Base-by-base conservation (phyloP, 768 basidiomycete genomes). In the Mycena vitilis region DNA sequence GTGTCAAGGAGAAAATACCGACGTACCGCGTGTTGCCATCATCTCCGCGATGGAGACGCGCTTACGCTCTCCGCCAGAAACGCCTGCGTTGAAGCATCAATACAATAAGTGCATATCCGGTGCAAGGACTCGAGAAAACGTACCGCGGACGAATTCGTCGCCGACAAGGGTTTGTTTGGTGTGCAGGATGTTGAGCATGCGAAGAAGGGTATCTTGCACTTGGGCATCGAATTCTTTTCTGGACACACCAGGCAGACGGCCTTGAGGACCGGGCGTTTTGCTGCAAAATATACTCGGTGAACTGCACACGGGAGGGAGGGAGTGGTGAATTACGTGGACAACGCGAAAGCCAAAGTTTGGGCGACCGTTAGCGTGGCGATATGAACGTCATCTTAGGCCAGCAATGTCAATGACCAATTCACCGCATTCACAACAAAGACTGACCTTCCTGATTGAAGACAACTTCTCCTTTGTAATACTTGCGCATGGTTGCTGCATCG, bases 41-140 rank as follows among this genome's bases (percentile, higher is more conserved):
- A 93, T 94, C 79, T 96, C 95, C 13, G 92, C 91, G 73, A 95
- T 95, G 65, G 90, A 90, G 18, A 96, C 89, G 49, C 85, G 85
- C 68, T 95, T 96, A 59, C 90, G 85, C 74, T 94, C 93, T 22
- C 93, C 93, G 49, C 93, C 93, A 0, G 89, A 91, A 16, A 94
- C 88, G 25, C 92, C 66, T 67, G 7, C 36, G n/a, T 23, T 4
- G 23, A 2, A 25, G 36, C 15, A 22, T 20, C 37, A 5, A 23
- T 59, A 30, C 48, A 44, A 16, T n/a, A n/a, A n/a, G n/a, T n/a
- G 7, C 45, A 9, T 11, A 9, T 0, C 3, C 7, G 5, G 6
- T 12, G 23, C 25, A 5, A 20, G 30, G 44, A 37, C 5, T 8
- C 47, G 7, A 47, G 30, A 34, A 8, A n/a, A 10, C 54, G 23